phyloP scores from a whole-genome alignment of 129 eudicot genomes.

The Lonicera japonica region DNA sequence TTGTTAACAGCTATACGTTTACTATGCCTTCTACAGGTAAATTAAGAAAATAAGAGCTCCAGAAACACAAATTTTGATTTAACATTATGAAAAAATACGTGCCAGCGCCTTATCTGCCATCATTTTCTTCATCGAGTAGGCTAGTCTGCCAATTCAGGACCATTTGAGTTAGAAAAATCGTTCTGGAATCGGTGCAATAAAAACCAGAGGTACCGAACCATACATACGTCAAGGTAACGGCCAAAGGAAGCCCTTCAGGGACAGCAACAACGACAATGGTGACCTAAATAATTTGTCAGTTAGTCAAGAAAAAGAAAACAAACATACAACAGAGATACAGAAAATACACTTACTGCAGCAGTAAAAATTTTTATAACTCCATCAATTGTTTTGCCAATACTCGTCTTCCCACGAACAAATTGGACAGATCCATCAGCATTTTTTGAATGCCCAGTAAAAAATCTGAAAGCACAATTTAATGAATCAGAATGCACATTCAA shows the following conservation, averaged over 20 bases:
- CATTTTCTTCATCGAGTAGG: conserved; percentile 97
- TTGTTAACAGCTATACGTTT: conserved; percentile 5
- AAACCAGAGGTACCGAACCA: background rate
- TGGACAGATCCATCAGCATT: conserved; percentile 67
- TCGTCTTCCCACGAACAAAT: conserved; percentile 60
- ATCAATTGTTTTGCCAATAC: conserved; percentile 43
- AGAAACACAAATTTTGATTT: background rate
- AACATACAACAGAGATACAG: background rate
- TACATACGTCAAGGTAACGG: conserved; percentile 90
- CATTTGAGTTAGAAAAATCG: background rate
- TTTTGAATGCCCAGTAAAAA: conserved; percentile 65
- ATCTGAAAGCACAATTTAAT: conserved; percentile 27
- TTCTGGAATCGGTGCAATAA: background rate
- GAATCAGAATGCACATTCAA: conserved; percentile 2
- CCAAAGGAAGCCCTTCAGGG: conserved; percentile 98
- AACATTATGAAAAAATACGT: conserved; percentile 12
- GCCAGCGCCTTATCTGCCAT: conserved; percentile 96
- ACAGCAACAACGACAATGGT: conserved; percentile 96
- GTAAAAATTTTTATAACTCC: conserved; percentile 64
- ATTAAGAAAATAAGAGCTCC: background rate
- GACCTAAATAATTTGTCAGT: conserved; percentile 43
- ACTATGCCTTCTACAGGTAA: background rate
- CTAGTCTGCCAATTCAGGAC: conserved; percentile 48
- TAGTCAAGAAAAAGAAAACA: conserved; percentile 12
- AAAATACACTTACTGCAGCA: conserved; percentile 53